Conservation (phyloP, 805 yeast species). For the Yarrowia phangngaensis region DNA sequence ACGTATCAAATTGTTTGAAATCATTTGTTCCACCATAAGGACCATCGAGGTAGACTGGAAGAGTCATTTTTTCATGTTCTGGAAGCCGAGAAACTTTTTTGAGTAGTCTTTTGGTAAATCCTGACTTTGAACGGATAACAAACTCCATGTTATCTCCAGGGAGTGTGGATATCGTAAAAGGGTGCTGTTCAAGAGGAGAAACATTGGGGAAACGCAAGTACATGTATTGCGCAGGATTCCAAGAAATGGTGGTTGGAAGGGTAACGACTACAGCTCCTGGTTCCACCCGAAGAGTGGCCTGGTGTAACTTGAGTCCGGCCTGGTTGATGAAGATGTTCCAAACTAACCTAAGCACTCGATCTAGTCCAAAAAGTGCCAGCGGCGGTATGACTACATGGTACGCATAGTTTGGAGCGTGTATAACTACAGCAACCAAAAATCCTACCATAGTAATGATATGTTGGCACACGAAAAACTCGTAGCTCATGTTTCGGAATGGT, state of each 20-base stretch:
- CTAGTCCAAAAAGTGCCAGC: conserved; percentile 32
- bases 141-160: conserved; percentile 43
- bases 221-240: conserved; percentile 51
- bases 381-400: conserved; percentile 33
- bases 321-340: conserved; percentile 28
- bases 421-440: conserved; percentile 30
- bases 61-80: conserved; percentile 28
- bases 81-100: conserved; percentile 34
- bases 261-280: conserved; percentile 24
- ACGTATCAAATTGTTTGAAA: conserved; percentile 44
- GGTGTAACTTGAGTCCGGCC: conserved; percentile 27
- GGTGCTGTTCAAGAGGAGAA: conserved; percentile 45
- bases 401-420: conserved; percentile 33
- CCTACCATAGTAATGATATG: conserved; percentile 33
- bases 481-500: conserved; percentile 30
- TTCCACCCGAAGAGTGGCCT: conserved; percentile 26
- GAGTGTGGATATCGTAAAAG: conserved; percentile 47
- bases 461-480: conserved; percentile 33
- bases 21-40: conserved; percentile 46
- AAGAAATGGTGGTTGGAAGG: conserved; percentile 29
- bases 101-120: conserved; percentile 44
- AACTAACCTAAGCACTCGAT: conserved; percentile 30
- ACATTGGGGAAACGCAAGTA: conserved; percentile 44
- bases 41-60: conserved; percentile 44
- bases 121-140: conserved; percentile 43